Evolutionary conservation across 176 grass and related monocot species (phyloP), one percentile per base, ranked within the genome.

Genomic region (bread wheat (Triticum aestivum)): DNA sequence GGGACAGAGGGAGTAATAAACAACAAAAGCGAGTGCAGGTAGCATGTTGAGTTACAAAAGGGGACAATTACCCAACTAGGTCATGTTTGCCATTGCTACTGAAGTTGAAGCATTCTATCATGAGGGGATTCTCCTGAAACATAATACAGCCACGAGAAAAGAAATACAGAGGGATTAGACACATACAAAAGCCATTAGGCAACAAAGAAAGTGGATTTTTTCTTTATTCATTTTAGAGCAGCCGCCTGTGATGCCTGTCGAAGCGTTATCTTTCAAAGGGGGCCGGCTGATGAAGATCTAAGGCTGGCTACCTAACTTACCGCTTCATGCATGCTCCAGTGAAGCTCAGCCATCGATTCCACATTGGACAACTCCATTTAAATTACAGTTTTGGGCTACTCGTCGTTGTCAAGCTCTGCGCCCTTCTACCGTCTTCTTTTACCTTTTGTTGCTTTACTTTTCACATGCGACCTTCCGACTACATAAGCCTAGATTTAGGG

Each of bases 21-120:
- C 1, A 51, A 75, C 64, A 39, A 81, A 81, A 56, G 18, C 3
- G 9, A 88, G 30, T 62, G 54, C 20, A 90, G 10, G 44, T 11
- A 84, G 32, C 75, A 65, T 59, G 29, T 76, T 47, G 34, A 41
- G 41, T 44, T 39, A 68, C 52, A 83, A 73, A 81, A 35, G 49
- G 9, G n/a, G 83, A 86, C 64, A 78, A 92, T 88, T 99, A 99
- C 97, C 97, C 97, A 66, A 99, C 90, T 72, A 96, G 90, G 83
- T 96, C 97, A 79, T 99, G 97, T 84, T 94, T 99, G 56, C 97
- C 97, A 76, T 88, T 88, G 87, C 90, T 92, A 82, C 87, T 94
- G 85, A 94, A 99, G 87, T 99, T 99, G 82, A 94, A 99, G 67
- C 94, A 99, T 87, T 99, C 97, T 84, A 99, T 90, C 77, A 81